These are phyloP conservation scores for Sporothrix euskadiensis DNA, from an alignment of 2,329 filamentous ascomycete genomes.

Conservation along the genomic window DNA sequence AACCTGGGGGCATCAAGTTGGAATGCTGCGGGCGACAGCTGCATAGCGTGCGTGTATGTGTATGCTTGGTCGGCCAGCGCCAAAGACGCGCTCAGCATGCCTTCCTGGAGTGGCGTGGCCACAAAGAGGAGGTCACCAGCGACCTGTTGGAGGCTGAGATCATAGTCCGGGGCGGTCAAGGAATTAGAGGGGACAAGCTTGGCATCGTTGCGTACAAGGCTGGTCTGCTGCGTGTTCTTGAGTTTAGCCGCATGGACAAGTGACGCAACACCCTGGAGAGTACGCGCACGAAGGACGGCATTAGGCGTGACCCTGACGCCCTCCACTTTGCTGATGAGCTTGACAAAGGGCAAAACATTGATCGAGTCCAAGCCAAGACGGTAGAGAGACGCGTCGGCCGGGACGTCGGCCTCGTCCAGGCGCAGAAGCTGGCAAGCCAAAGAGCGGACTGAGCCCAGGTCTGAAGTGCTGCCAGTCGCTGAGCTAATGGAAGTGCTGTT, in stretches of 20 bases:
- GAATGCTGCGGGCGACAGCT: constrained; percentile 31
- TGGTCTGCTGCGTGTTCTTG: neutral
- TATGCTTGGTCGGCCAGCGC: constrained; percentile 34
- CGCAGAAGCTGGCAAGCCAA: constrained; percentile 24
- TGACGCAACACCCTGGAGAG: constrained; percentile 32
- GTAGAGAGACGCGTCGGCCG: constrained; percentile 31
- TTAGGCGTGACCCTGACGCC: constrained; percentile 31
- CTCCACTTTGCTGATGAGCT: constrained; percentile 28
- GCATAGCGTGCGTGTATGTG: constrained; percentile 34
- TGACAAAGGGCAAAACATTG: constrained; percentile 34
- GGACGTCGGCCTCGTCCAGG: constrained; percentile 26
- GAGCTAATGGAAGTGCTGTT: neutral
- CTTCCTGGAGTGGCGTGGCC: constrained; percentile 36
- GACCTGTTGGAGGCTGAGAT: constrained; percentile 29
- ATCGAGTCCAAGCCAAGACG: constrained; percentile 35
- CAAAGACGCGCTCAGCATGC: constrained; percentile 35
- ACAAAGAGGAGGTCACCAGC: constrained; percentile 34
- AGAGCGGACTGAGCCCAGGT: neutral
- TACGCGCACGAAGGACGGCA: constrained; percentile 34
- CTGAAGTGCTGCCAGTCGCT: neutral
- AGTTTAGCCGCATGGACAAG: constrained; percentile 29
- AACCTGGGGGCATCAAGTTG: constrained; percentile 30
- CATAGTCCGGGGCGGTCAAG: constrained; percentile 11
- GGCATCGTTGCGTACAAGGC: neutral
- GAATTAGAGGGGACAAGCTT: too few relatives aligned